Base-by-base conservation (phyloP, 1,284 basidiomycete genomes). In the Ustilago lituana region DNA sequence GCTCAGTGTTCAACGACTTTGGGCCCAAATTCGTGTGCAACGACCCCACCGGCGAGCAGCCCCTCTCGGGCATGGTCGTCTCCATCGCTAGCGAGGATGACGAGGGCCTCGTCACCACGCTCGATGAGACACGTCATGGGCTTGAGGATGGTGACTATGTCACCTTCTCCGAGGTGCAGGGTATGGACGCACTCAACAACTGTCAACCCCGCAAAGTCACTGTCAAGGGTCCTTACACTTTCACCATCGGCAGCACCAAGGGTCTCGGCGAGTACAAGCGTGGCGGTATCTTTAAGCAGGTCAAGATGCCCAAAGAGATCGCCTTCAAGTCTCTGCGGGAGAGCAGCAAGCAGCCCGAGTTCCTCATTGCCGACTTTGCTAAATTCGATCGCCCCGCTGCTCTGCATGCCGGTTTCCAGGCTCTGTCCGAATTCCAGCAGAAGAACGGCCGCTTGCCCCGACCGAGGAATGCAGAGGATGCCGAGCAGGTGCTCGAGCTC, bases 81-180 rank as follows among this genome's bases (percentile, higher is more conserved):
- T 91, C 92, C 47, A 62, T 82, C 7, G 69, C 71, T 14, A 57
- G 74, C 67, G 60, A 65, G 27, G 76, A 90, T 70, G 85, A 86
- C 31, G 93, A 98, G 50, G 94, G 91, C 19, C 84, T 98, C 15
- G 96, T 98, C 5, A 97, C 96, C 10, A 97, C 94, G 80, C 85
- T 98, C 59, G 96, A 98, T 77, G 96, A 99, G 85, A 92, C 95
- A 5, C 88, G 96, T 59, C 96, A 98, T 82, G 96, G 96, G 26
- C 88, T 99, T 15, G 93, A 98, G 84, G 96, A 98, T 82, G 96
- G 96, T 22, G 93, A 98, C 83, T 98, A 90, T 78, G 95, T 98
- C 20, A 94, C 94, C 4, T 98, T 99, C 85, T 87, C 89, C n/a
- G 96, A 99, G 85, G 88, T 99, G 39, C 91, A 96, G 84, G 96